Base-by-base conservation (phyloP, 2,329 filamentous ascomycete genomes). In the Graphium sp. region DNA sequence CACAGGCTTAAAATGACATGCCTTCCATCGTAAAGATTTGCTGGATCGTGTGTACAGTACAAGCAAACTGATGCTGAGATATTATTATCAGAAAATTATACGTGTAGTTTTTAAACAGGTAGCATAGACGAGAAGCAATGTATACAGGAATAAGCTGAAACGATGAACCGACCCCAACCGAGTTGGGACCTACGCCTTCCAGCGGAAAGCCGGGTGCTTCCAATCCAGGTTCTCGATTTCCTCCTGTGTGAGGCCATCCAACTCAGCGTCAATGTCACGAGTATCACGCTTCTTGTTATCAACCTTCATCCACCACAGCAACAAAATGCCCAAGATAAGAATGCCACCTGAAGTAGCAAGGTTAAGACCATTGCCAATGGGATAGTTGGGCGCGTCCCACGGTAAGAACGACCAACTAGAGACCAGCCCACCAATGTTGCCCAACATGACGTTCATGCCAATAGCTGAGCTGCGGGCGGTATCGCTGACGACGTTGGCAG, bases 361-460 rank as follows among this genome's bases (percentile, higher is more conserved):
- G 42, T 82, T 82, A 12, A 81, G 43, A 0, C 74, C 74, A 42
- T 81, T 82, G 1, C 76, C 77, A 24, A 79, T 78, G 16, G 53
- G 66, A 39, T 69, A 83, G 34, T 77, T 49, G 0, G 76, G 76
- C 0, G 39, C 63, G 39, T 82, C 75, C 30, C 51, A 64, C 0
- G 65, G 62, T 24, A 78, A 39, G 47, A 74, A 78, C 2, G 56
- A 60, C 73, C 72, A 78, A 1, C 71, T 76, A 1, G 64, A 60
- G 32, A 74, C 61, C 17, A 72, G 37, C 0, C 67, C 69, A 3
- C 71, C 70, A n/a, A 74, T 44, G 34, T 74, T 74, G n/a, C 68
- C 71, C n/a, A 72, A 48, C 66, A 74, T 73, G 37, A 74, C 17
- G 13, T 58, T 62, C 0, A 58, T 62, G 12, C 65, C 71, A 35